These are phyloP conservation scores for Infundibulicybe gibba DNA, from an alignment of 768 basidiomycete genomes.

Conservation along the genomic window DNA sequence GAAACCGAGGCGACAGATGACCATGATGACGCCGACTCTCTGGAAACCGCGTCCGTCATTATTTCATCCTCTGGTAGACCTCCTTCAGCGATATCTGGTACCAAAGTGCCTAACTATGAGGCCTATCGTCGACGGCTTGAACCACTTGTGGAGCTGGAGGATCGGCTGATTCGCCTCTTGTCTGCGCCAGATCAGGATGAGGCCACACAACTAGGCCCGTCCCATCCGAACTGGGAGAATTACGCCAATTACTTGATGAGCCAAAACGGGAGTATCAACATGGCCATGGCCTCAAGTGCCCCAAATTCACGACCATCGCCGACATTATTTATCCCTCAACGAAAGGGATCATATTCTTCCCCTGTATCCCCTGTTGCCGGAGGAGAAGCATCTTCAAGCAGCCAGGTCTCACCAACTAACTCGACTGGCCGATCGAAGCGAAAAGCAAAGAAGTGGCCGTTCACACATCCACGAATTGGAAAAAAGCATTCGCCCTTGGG, in stretches of 20 bases:
- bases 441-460: slow-evolving; percentile 53
- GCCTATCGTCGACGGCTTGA: slow-evolving; percentile 57
- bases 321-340: slow-evolving; percentile 43
- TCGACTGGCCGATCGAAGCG: slow-evolving; percentile 3
- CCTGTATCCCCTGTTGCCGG: slow-evolving; percentile 24
- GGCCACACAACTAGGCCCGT: slow-evolving; percentile 49
- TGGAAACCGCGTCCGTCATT: slow-evolving; percentile 49
- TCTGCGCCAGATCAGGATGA: slow-evolving; percentile 72
- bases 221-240: slow-evolving; percentile 33
- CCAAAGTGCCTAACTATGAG: slow-evolving; percentile 57
- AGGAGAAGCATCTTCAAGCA: slow-evolving; percentile 17
- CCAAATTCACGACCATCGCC: slow-evolving; percentile 46
- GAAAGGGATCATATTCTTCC: slow-evolving; percentile 22
- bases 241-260: slow-evolving; percentile 19
- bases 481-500: slow-evolving; percentile 59
- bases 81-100: slow-evolving; percentile 45
- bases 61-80: slow-evolving; percentile 49
- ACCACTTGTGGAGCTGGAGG: slow-evolving; percentile 70
- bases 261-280: background rate
- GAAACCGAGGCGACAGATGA: slow-evolving; percentile 59
- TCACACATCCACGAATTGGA: slow-evolving; percentile 65
- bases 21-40: slow-evolving; percentile 48
- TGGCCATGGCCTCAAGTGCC: slow-evolving; percentile 4
- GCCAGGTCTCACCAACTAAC: slow-evolving; percentile 21
- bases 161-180: slow-evolving; percentile 61